phyloP scores from a whole-genome alignment of 768 basidiomycete genomes.

The Zangia roseola region DNA sequence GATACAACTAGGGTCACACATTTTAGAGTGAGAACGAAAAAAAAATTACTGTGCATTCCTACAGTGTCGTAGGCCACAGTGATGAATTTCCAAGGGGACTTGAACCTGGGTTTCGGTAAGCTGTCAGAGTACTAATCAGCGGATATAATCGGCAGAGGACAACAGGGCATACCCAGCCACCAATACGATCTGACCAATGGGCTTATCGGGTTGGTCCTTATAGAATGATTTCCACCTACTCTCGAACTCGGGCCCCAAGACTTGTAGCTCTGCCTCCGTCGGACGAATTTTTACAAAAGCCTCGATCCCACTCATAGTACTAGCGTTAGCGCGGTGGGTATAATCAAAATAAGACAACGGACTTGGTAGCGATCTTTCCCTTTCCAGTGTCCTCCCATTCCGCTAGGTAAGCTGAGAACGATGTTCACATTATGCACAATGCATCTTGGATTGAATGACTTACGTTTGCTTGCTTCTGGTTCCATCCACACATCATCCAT shows the following conservation, averaged over 20 bases:
- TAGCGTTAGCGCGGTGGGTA: not conserved
- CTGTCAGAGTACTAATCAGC: conserved; percentile 8
- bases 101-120: conserved; percentile 19
- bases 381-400: conserved; percentile 38
- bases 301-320: conserved; percentile 12
- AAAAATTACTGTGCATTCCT: not conserved
- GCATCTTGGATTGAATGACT: conserved; percentile 12
- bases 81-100: conserved; percentile 26
- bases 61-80: conserved; percentile 34
- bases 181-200: conserved; percentile 36
- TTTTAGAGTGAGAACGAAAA: not conserved
- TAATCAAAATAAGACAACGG: conserved; percentile 6
- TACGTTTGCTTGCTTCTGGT: conserved; percentile 31
- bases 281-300: conserved; percentile 26
- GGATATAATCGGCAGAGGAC: not conserved
- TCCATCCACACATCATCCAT: conserved; percentile 45
- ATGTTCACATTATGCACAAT: not conserved
- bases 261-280: conserved; percentile 13
- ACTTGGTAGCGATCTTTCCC: conserved; percentile 57
- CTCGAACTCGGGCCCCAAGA: conserved; percentile 20
- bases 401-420: conserved; percentile 22
- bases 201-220: conserved; percentile 18
- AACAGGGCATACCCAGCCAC: conserved; percentile 37
- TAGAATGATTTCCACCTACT: conserved; percentile 21
- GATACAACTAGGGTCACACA: conserved; percentile 33